Conservation (phyloP, 2,329 filamentous ascomycete species). For the Scedosporium dehoogii region DNA sequence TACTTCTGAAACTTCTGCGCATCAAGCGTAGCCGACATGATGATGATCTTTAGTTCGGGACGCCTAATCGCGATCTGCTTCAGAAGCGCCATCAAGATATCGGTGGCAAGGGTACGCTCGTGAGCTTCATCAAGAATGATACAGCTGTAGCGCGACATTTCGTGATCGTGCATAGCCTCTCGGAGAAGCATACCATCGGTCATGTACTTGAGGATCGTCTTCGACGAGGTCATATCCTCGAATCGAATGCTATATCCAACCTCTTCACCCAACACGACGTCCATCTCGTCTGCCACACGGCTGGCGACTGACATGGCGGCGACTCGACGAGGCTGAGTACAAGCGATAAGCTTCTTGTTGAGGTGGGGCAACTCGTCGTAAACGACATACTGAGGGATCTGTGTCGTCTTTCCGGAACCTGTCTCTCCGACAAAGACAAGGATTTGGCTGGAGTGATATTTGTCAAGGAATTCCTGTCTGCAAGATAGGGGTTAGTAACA, state of each 20-base stretch:
- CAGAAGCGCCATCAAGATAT: constrained; percentile 92
- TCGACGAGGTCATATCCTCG: constrained; percentile 82
- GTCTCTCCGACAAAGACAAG: constrained; percentile 98
- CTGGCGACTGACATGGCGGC: constrained; percentile 98
- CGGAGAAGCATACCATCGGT: constrained; percentile 97
- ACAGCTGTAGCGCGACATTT: constrained; percentile 85
- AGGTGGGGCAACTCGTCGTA: constrained; percentile 90
- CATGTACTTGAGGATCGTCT: constrained; percentile 98
- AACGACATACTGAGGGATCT: constrained; percentile 96
- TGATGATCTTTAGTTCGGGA: constrained; percentile 91
- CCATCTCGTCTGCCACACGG: constrained; percentile 94
- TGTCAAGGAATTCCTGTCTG: constrained; percentile 82
- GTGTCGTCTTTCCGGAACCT: constrained; percentile 97
- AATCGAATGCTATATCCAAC: constrained; percentile 99
- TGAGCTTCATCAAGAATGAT: constrained; percentile 99
- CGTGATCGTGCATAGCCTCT: constrained; percentile 92
- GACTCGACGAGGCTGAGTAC: constrained; percentile 94
- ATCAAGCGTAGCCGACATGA: constrained; percentile 97
- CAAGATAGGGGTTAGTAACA: constrained; percentile 2
- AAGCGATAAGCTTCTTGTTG: constrained; percentile 83
- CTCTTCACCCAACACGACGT: constrained; percentile 84
- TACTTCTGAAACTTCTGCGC: constrained; percentile 97
- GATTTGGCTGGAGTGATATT: constrained; percentile 91
- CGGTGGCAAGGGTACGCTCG: constrained; percentile 92
- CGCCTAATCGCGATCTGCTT: constrained; percentile 80